Evolutionary conservation across 148 eudicot genomes (phyloP).

Genomic region (Rhododendron mucronatum): DNA sequence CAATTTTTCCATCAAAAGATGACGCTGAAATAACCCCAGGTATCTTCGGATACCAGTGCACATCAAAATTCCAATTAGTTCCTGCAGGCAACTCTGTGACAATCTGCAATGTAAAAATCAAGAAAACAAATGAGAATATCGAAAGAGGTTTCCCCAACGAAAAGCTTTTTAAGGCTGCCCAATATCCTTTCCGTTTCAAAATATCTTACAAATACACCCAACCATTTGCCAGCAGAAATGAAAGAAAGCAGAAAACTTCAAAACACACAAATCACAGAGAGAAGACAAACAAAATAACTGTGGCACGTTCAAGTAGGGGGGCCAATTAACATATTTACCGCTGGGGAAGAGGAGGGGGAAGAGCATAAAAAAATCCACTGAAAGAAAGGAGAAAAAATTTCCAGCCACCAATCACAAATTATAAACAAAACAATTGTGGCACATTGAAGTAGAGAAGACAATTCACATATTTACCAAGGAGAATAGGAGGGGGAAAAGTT

Average conservation of each 20-base stretch:
- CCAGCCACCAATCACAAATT: not conserved
- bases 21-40: slow-evolving; percentile 98
- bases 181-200: not conserved
- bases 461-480: not conserved
- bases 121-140: not conserved
- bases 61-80: slow-evolving; percentile 88
- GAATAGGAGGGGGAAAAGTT: not conserved
- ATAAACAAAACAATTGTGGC: not conserved
- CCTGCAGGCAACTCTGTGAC: slow-evolving; percentile 90
- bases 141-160: not conserved
- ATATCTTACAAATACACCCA: not conserved
- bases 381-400: not conserved
- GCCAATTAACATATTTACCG: not conserved
- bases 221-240: not conserved
- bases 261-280: not conserved
- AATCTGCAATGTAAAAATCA: slow-evolving; percentile 42
- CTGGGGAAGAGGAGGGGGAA: not conserved
- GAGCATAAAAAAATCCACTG: not conserved
- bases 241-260: not conserved
- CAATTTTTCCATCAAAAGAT: slow-evolving; percentile 94
- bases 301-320: not conserved
- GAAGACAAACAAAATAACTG: not conserved
- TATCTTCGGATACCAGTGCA: slow-evolving; percentile 92
- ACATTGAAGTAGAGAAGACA: not conserved
- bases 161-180: not conserved